Evolutionary conservation across 73 alveolate genomes (phyloP).

Genomic region (Paramecium sonneborni): DNA sequence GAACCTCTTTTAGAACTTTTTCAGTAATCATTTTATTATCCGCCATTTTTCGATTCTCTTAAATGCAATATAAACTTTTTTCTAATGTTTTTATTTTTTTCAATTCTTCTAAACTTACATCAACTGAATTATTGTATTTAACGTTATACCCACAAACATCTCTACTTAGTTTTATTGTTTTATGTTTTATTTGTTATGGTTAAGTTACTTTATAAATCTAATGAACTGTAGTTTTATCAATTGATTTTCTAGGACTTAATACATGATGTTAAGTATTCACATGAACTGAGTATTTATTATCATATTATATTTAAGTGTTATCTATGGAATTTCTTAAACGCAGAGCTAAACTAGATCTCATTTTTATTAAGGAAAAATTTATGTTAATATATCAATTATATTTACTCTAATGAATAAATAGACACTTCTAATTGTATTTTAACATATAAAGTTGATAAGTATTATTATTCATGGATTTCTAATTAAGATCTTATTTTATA

Average conservation of each 20-base stretch:
- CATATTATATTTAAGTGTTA: not conserved
- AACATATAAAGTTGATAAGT: too few species aligned
- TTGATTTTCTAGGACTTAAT: not conserved
- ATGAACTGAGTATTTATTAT: not conserved
- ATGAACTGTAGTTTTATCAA: not conserved
- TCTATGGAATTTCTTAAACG: slow-evolving; percentile 7
- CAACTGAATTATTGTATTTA: not conserved
- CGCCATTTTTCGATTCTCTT: not conserved
- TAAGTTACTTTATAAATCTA: not conserved
- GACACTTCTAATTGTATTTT: not conserved
- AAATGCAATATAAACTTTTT: not conserved
- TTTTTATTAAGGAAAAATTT: not conserved
- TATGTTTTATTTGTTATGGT: not conserved
- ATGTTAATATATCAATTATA: not conserved
- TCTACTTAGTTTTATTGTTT: not conserved
- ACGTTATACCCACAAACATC: not conserved
- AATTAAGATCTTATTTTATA: too few species aligned
- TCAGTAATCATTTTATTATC: not conserved
- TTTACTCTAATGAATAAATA: not conserved
- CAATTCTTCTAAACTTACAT: not conserved
- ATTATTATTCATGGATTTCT: too few species aligned
- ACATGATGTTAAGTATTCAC: not conserved
- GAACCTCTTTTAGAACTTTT: not conserved
- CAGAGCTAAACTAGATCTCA: slow-evolving; percentile 2
- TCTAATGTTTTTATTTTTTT: not conserved